Evolutionary conservation across 306 rosid genomes (phyloP), one percentile per base, ranked within the genome.

Genomic region (Medicago lupulina): DNA sequence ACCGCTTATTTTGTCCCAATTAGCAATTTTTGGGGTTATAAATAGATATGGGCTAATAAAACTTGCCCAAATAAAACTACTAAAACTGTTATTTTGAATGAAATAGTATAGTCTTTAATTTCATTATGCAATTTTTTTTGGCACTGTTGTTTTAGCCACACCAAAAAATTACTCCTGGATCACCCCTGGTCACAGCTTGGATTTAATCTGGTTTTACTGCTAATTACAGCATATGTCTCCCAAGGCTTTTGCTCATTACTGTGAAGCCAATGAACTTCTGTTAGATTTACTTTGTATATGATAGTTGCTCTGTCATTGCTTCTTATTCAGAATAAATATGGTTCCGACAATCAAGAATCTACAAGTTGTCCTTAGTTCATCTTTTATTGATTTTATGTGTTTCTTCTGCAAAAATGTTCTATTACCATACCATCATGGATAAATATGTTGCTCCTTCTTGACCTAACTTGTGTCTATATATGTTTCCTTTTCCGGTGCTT

Each of bases 251-350:
- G 86, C 98, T 40, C 98, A 94, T 87, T 90, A 83, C 83, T 94
- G 87, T 66, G 93, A 90, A 75, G 96, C 96, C n/a, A 94, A 89
- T 79, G 82, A 91, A 71, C 89, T 94, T 83, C 87, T 94, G 69
- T 84, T 91, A 50, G 98, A 94, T 86, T 4, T 46, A 46, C 36
- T 31, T 31, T 51, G 9, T 76, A 62, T 58, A 9, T 49, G 16
- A 55, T 71, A 84, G 9, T 19, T 76, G 78, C 7, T 66, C 28
- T 49, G 57, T 59, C 68, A 36, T 74, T 47, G 78, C 40, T 75
- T 70, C 92, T 90, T 95, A 81, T 90, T 46, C 96, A 88, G 80
- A 87, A 92, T 83, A 92, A 84, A 89, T 92, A 86, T 75, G 93
- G 96, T 4, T n/a, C 82, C 67, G 58, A 74, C 76, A 88, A 72